phyloP scores from a whole-genome alignment of 306 rosid genomes.

The Inga leiocalycina region DNA sequence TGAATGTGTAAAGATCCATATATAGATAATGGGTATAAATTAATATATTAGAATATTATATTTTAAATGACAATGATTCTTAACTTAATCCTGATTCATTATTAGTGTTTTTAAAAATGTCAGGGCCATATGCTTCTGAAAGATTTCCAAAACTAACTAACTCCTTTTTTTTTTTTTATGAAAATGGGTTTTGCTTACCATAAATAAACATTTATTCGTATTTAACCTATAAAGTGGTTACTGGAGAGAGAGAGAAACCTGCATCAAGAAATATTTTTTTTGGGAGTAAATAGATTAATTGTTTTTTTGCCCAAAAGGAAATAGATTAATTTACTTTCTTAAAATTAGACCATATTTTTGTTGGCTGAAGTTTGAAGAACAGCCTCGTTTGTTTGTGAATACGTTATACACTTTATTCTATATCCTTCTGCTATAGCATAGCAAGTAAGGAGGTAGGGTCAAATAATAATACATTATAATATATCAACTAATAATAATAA shows the following conservation, averaged over 20 bases:
- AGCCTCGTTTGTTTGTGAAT: background rate
- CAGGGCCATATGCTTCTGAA: background rate
- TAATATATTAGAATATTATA: background rate
- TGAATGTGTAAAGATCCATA: background rate
- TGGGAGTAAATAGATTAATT: no score
- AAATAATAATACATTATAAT: background rate
- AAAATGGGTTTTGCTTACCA: background rate
- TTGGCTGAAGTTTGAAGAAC: background rate
- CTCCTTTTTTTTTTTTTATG: background rate
- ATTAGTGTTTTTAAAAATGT: background rate
- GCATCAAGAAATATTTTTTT: background rate
- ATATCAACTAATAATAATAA: no score
- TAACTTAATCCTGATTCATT: background rate
- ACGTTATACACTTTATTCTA: background rate
- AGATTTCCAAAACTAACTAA: background rate
- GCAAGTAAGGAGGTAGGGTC: constrained; percentile 11
- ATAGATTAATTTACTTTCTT: background rate
- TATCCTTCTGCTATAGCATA: constrained; percentile 36
- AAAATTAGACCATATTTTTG: background rate
- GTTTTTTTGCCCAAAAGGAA: no score
- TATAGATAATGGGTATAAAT: background rate
- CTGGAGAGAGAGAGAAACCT: background rate
- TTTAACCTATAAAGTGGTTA: background rate
- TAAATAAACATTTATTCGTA: background rate
- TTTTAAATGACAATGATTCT: background rate